phyloP scores from a whole-genome alignment of 306 rosid species.

The Benincasa hispida region DNA sequence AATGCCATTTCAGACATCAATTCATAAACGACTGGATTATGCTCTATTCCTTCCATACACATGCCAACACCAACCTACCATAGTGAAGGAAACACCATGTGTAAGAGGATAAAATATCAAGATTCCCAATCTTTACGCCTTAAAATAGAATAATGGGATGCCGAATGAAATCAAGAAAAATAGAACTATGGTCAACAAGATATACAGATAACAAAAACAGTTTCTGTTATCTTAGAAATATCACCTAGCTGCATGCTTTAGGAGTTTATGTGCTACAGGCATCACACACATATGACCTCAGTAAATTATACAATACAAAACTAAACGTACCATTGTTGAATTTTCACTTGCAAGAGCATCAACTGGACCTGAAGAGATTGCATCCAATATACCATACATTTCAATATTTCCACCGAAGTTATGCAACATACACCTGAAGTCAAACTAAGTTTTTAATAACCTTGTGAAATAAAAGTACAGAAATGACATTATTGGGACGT shows the following conservation, averaged over 20 bases:
- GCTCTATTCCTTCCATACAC: constrained; percentile 99
- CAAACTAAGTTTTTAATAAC: background rate
- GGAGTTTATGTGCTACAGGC: background rate
- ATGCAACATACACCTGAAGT: constrained; percentile 80
- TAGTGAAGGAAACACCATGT: background rate
- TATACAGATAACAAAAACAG: background rate
- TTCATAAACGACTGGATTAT: constrained; percentile 76
- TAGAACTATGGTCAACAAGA: background rate
- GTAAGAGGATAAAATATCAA: constrained; percentile 1
- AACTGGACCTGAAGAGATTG: constrained; percentile 74
- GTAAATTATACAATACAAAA: background rate
- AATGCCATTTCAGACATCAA: constrained; percentile 93
- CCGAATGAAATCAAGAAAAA: background rate
- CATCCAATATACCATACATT: constrained; percentile 81
- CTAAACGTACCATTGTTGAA: constrained; percentile 68
- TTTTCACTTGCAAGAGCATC: constrained; percentile 73
- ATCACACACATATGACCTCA: background rate
- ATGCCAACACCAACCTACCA: constrained; percentile 88
- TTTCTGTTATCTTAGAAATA: background rate
- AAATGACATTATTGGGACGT: background rate
- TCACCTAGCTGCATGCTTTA: background rate
- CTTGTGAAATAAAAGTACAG: background rate
- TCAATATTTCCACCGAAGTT: constrained; percentile 97
- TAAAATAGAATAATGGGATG: too few species aligned
- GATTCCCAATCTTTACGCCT: background rate